Evolutionary conservation across 306 rosid species (phyloP), one percentile per base, ranked within the genome.

Genomic region (Calophaca sinica): DNA sequence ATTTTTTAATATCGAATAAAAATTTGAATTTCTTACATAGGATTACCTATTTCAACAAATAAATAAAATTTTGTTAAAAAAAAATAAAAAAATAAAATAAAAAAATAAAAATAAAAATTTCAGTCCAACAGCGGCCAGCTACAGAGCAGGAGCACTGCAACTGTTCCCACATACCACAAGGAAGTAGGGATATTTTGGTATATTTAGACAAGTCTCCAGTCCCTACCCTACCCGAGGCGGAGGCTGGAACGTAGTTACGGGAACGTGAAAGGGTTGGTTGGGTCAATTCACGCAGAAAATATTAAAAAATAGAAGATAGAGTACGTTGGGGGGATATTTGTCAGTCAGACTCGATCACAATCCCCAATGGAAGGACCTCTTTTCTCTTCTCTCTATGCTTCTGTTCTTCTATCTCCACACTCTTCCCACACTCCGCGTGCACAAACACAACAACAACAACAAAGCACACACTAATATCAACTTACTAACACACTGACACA

Each of bases 401-500:
- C 61, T 74, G 39, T 61, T 14, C 61, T 74, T 0, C 26, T 20
- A 20, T 20, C 26, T 20, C 26, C 26, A 20, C 26, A 20, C 26
- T 20, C 26, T 13, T 72, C 59, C 32, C 74, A 9, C 80, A 28
- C 64, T 26, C 39, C 9, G 26, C 44, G 12, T 12, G 4, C 6
- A 5, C 77, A 20, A 20, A 20, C 26, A 20, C 26, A 20, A 20
- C 26, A 20, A 20, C 26, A 20, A 20, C 26, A 20, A 20, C 26
- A 20, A 20, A 0, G 26, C 26, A 20, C 26, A 20, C 26, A 20
- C 62, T 15, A 5, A 15, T 26, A 62, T 57, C 72, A 29, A 61
- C 72, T 75, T n/a, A n/a, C n/a, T 68, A 42, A 50, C 60, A 44
- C 77, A 78, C 75, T 74, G 69, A 81, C 84, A 78, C 80, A 44